These are phyloP conservation scores for Zea mays DNA, from an alignment of 176 grass and related monocot genomes.

Conservation along the genomic window Zm-B73-REFERENCE-NAM-5.0 NC_050099.1:241402001-241402500, in stretches of 20 bases:
- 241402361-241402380: not conserved
- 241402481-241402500: too few relatives aligned
- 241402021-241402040: constrained; percentile 92
- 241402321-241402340: not conserved
- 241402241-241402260: not conserved
- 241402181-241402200: not conserved
- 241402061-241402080: constrained; percentile 81
- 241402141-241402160: constrained; percentile 8
- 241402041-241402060: constrained; percentile 91
- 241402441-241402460: too few relatives aligned
- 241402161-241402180: not conserved
- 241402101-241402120: constrained; percentile 37
- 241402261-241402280: not conserved
- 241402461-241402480: too few relatives aligned
- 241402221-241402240: not conserved
- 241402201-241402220: not conserved
- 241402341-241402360: constrained; percentile 5
- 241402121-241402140: constrained; percentile 32
- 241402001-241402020: constrained; percentile 98
- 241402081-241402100: constrained; percentile 85
- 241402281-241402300: not conserved
- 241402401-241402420: too few relatives aligned
- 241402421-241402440: too few relatives aligned
- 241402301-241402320: not conserved
- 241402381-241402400: not conserved